phyloP scores from a whole-genome alignment of 2,329 filamentous ascomycete species.

The Hypoxylon sp. region DNA sequence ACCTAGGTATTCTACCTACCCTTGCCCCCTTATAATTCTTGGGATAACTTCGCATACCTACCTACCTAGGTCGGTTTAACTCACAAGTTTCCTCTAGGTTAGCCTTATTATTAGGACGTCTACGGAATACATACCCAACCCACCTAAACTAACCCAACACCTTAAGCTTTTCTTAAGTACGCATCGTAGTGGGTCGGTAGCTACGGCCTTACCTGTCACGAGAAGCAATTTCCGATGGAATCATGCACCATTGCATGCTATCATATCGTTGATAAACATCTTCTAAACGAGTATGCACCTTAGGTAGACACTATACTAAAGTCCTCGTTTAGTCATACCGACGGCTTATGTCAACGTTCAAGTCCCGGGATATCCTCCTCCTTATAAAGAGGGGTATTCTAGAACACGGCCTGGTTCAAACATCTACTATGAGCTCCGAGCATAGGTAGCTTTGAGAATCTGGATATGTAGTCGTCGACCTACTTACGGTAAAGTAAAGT shows the following conservation, averaged over 20 bases:
- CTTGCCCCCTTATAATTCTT: not conserved
- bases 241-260: not conserved
- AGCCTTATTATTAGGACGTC: too few relatives aligned
- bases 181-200: not conserved
- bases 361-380: too few relatives aligned
- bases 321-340: too few relatives aligned
- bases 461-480: not conserved
- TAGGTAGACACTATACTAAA: not conserved
- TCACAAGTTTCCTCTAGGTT: too few relatives aligned
- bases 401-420: not conserved
- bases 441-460: not conserved
- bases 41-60: not conserved
- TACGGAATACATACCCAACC: too few relatives aligned
- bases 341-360: too few relatives aligned
- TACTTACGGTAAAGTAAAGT: constrained; percentile 17
- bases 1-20: not conserved
- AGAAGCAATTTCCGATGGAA: constrained; percentile 3
- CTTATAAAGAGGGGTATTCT: not conserved
- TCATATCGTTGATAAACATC: not conserved
- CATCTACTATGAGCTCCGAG: not conserved
- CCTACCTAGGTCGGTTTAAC: not conserved
- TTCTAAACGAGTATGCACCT: not conserved
- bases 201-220: not conserved
- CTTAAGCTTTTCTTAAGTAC: not conserved
- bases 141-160: not conserved